Conservation (phyloP, 2,329 filamentous ascomycete genomes). For the Leptographium galeiforme region DNA sequence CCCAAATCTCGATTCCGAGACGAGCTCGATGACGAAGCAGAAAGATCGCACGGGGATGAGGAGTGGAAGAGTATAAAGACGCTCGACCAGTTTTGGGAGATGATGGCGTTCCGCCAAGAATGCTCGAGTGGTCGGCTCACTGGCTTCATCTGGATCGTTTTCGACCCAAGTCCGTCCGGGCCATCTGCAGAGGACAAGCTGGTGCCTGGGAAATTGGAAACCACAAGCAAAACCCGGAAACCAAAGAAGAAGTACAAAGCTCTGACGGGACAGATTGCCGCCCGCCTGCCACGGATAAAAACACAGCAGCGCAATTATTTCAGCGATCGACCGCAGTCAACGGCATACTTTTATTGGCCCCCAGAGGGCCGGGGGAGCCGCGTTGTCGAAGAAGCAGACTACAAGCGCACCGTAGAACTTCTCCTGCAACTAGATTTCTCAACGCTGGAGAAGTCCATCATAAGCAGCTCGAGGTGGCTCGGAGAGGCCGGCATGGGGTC, state of each 20-base stretch:
- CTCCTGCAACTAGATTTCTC: conserved; percentile 64
- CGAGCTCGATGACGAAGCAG: conserved; percentile 75
- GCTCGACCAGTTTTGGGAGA: conserved; percentile 93
- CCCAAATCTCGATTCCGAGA: conserved; percentile 83
- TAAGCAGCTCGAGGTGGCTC: conserved; percentile 58
- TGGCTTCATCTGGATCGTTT: conserved; percentile 88
- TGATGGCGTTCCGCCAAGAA: conserved; percentile 94
- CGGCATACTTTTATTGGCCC: conserved; percentile 55
- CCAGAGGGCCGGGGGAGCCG: conserved; percentile 45
- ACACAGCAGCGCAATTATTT: conserved; percentile 38
- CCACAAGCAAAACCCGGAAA: conserved; percentile 22
- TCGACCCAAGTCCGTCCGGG: conserved; percentile 37
- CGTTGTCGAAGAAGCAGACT: conserved; percentile 49
- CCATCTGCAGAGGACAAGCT: background rate
- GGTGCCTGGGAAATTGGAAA: background rate
- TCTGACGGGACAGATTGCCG: conserved; percentile 45
- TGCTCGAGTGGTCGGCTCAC: conserved; percentile 86
- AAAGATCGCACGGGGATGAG: conserved; percentile 45
- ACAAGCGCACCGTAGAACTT: conserved; percentile 55
- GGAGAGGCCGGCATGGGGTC: conserved; percentile 46
- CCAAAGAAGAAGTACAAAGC: conserved; percentile 32
- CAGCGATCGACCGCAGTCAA: conserved; percentile 34
- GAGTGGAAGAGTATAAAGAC: conserved; percentile 74
- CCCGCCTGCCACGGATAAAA: conserved; percentile 54
- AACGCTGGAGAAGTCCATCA: conserved; percentile 44